Conservation (phyloP, 1,284 basidiomycete species). For the Kalmanozyma brasiliensis region DNA sequence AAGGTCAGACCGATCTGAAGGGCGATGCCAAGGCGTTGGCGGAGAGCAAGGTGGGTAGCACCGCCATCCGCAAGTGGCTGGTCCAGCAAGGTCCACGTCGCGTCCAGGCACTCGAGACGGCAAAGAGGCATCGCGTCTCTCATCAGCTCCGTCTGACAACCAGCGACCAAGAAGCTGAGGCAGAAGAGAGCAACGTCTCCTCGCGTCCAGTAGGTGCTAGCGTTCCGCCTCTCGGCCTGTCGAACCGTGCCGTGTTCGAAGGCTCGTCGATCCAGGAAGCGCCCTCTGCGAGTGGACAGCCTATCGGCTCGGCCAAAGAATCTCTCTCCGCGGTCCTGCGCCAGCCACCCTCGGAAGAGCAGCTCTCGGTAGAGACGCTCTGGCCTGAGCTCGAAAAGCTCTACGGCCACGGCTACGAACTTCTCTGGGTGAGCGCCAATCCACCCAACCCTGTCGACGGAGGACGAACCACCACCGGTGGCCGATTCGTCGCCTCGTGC, state of each 20-base stretch:
- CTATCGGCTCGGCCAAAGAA: slow-evolving; percentile 39
- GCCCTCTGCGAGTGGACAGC: slow-evolving; percentile 45
- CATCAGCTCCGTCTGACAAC: slow-evolving; percentile 25
- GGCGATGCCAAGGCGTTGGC: slow-evolving; percentile 57
- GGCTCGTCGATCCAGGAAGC: slow-evolving; percentile 31
- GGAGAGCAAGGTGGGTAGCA: slow-evolving; percentile 64
- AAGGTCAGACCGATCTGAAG: slow-evolving; percentile 54
- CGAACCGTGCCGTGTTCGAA: slow-evolving; percentile 62
- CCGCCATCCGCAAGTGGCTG: slow-evolving; percentile 63
- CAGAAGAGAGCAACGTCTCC: slow-evolving; percentile 3
- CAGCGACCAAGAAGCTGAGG: not conserved
- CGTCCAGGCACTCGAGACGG: slow-evolving; percentile 31
- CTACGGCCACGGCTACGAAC: slow-evolving; percentile 97
- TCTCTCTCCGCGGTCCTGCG: slow-evolving; percentile 38
- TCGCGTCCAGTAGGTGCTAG: slow-evolving; percentile 53
- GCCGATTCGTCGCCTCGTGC: slow-evolving; percentile 83
- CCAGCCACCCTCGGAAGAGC: slow-evolving; percentile 72
- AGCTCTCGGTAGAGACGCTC: slow-evolving; percentile 82
- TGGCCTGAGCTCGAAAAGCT: slow-evolving; percentile 98
- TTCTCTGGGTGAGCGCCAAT: slow-evolving; percentile 67
- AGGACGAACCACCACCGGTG: slow-evolving; percentile 66
- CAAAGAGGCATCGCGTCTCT: slow-evolving; percentile 15
- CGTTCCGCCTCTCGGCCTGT: slow-evolving; percentile 64
- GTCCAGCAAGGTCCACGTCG: slow-evolving; percentile 26
- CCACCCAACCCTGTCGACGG: slow-evolving; percentile 20